Evolutionary conservation across 1,284 basidiomycete species (phyloP).

Genomic region (Hymenochaete sp.): DNA sequence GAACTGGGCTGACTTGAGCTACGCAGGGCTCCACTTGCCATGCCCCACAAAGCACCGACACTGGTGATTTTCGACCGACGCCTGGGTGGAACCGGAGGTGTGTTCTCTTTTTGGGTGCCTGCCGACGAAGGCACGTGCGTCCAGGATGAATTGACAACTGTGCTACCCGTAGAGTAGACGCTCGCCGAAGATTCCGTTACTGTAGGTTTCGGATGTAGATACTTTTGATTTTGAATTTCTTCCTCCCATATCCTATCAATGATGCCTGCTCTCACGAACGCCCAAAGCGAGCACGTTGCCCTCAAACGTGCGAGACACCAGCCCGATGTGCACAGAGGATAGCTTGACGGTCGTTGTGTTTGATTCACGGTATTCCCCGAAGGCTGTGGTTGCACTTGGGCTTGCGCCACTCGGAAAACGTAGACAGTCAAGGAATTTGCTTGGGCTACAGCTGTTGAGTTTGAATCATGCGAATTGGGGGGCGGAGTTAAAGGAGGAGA

Average conservation of each 20-base stretch:
- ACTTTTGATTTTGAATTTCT: constrained; percentile 40
- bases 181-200: constrained; percentile 14
- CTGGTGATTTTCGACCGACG: constrained; percentile 26
- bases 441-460: constrained; percentile 17
- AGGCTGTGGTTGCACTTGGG: constrained; percentile 20
- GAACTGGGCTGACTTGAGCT: constrained; percentile 14
- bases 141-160: constrained; percentile 7
- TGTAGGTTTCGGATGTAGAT: constrained; percentile 24
- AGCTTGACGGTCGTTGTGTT: constrained; percentile 31
- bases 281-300: constrained; percentile 87
- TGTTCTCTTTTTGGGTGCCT: constrained; percentile 20
- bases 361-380: constrained; percentile 1
- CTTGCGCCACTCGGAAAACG: constrained; percentile 47
- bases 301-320: constrained; percentile 77
- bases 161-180: constrained; percentile 20
- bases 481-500: constrained; percentile 25
- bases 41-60: constrained; percentile 17
- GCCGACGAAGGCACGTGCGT: neutral
- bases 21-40: constrained; percentile 13
- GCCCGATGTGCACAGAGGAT: constrained; percentile 67
- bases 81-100: constrained; percentile 26
- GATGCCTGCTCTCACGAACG: constrained; percentile 75
- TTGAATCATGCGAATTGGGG: constrained; percentile 22
- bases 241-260: constrained; percentile 85
- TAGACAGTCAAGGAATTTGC: constrained; percentile 36